Evolutionary conservation across 2,329 filamentous ascomycete genomes (phyloP).

Genomic region (Passalora sequoiae): DNA sequence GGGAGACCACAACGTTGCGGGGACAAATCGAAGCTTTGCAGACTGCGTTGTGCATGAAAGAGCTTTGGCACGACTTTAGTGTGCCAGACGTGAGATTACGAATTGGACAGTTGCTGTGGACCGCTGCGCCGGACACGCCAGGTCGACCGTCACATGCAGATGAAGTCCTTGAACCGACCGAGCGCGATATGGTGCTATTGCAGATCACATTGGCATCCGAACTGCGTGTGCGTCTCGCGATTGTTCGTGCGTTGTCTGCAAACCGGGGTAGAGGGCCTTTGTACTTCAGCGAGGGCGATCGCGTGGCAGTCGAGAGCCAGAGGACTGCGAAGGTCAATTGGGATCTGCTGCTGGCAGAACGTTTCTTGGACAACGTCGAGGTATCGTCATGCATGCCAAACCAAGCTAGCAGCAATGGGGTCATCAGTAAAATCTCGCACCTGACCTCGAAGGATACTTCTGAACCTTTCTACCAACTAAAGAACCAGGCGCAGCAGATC

Average conservation of each 20-base stretch:
- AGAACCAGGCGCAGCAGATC: slow-evolving; percentile 40
- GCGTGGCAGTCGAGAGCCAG: slow-evolving; percentile 43
- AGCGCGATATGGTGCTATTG: slow-evolving; percentile 51
- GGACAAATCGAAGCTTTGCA: slow-evolving; percentile 44
- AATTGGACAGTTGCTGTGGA: slow-evolving; percentile 44
- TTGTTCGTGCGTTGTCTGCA: slow-evolving; percentile 20
- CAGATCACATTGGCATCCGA: slow-evolving; percentile 53
- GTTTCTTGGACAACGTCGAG: slow-evolving; percentile 50
- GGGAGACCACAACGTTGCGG: slow-evolving; percentile 29
- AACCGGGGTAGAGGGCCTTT: not conserved
- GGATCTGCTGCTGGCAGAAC: slow-evolving; percentile 51
- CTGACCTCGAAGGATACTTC: slow-evolving; percentile 21
- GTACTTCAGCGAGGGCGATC: slow-evolving; percentile 31
- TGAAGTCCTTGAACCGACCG: slow-evolving; percentile 31
- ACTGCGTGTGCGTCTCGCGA: slow-evolving; percentile 51
- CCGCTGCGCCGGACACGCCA: slow-evolving; percentile 25
- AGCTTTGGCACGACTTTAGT: slow-evolving; percentile 47
- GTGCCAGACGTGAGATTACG: slow-evolving; percentile 43
- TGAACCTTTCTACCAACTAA: slow-evolving; percentile 24
- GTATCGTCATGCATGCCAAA: slow-evolving; percentile 25
- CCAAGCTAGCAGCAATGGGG: slow-evolving; percentile 16
- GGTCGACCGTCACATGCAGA: slow-evolving; percentile 14
- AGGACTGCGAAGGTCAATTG: slow-evolving; percentile 52
- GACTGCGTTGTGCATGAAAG: slow-evolving; percentile 39
- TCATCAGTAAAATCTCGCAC: slow-evolving; percentile 25